Evolutionary conservation across 352 stramenopile species (phyloP).

Genomic region (Phytophthora palmivora): DNA sequence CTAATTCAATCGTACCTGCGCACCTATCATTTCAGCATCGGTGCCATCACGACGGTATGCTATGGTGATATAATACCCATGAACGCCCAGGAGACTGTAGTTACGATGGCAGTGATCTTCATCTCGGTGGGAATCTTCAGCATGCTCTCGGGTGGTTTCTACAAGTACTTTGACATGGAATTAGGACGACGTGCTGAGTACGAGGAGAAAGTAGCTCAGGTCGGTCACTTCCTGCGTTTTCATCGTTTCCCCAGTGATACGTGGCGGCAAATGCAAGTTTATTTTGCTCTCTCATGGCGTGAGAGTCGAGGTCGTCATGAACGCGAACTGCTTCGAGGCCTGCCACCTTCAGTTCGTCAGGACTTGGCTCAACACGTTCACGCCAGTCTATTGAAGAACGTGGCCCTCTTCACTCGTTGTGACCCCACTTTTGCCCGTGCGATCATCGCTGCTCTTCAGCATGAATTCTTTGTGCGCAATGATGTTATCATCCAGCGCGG

Average conservation of each 20-base stretch:
- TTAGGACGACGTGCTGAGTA: constrained; percentile 70
- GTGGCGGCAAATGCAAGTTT: constrained; percentile 80
- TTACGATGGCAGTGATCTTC: constrained; percentile 65
- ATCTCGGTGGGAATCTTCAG: constrained; percentile 74
- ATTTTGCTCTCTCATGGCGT: constrained; percentile 73
- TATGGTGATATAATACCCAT: constrained; percentile 75
- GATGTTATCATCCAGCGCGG: constrained; percentile 79
- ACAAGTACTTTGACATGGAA: constrained; percentile 76
- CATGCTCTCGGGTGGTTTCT: constrained; percentile 77
- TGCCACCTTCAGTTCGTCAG: constrained; percentile 58
- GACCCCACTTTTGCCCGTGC: constrained; percentile 68
- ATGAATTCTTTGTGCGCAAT: constrained; percentile 78
- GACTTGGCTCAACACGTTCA: constrained; percentile 74
- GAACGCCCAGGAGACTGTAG: constrained; percentile 67
- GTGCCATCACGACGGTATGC: constrained; percentile 77
- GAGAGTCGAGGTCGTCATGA: constrained; percentile 75
- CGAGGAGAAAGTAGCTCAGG: constrained; percentile 64
- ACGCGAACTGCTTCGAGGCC: constrained; percentile 54
- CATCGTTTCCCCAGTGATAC: constrained; percentile 59
- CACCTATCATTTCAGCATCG: constrained; percentile 75
- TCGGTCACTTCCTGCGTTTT: constrained; percentile 71
- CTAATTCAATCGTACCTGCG: constrained; percentile 52
- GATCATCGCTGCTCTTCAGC: constrained; percentile 68
- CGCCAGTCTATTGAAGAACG: constrained; percentile 63
- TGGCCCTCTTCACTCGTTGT: constrained; percentile 64